Conservation (phyloP, 2,329 filamentous ascomycete species). For the Hypomyces perniciosus region DNA sequence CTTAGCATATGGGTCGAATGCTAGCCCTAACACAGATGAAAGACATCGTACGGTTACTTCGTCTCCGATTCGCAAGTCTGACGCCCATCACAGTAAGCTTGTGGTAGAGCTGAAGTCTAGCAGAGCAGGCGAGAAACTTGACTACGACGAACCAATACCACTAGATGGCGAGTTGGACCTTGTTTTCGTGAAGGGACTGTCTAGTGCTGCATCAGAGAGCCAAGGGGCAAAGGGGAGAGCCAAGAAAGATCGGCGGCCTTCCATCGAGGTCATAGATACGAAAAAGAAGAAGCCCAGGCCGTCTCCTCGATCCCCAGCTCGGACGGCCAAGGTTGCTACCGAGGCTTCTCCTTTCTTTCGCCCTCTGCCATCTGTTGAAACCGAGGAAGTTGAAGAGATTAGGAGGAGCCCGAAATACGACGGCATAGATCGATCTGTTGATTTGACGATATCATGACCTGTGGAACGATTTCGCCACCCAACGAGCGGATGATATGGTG, state of each 20-base stretch:
- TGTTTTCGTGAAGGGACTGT: conserved; percentile 2
- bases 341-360: background rate
- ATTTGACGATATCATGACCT: background rate
- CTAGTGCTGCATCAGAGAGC: background rate
- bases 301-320: background rate
- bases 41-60: background rate
- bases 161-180: background rate
- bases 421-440: conserved; percentile 24
- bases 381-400: conserved; percentile 4
- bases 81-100: background rate
- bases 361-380: conserved; percentile 18
- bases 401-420: conserved; percentile 22
- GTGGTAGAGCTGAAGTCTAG: conserved; percentile 11
- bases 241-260: conserved; percentile 2
- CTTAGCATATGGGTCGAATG: background rate
- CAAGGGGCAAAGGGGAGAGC: background rate
- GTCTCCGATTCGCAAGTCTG: background rate
- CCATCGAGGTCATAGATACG: conserved; percentile 4
- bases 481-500: background rate
- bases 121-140: background rate
- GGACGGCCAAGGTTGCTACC: background rate
- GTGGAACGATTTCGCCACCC: background rate
- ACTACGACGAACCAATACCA: background rate
- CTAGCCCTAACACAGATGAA: background rate
- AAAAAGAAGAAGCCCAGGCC: background rate